Conservation (phyloP, 345 rosid species). For the Salix purpurea region DNA sequence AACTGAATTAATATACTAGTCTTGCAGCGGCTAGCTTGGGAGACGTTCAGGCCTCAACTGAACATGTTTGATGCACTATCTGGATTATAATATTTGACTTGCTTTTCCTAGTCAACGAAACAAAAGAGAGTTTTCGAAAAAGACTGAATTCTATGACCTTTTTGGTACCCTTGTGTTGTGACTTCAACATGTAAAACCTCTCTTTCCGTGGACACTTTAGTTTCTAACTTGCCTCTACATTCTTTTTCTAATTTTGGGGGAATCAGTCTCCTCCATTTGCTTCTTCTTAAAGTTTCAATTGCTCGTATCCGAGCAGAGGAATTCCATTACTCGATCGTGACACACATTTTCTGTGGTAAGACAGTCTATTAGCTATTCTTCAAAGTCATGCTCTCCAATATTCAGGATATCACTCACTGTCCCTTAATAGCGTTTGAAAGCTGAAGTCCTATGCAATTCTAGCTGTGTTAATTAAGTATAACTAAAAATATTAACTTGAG, state of each 20-base stretch:
- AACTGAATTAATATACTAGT: background rate
- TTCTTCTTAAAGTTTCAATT: background rate
- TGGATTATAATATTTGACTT: background rate
- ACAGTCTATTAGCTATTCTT: background rate
- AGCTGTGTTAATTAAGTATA: background rate
- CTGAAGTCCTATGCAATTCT: background rate
- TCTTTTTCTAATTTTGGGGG: background rate
- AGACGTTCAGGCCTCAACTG: background rate
- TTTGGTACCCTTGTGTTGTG: background rate
- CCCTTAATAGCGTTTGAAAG: background rate
- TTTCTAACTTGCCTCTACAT: background rate
- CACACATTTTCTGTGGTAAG: background rate
- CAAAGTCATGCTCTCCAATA: background rate
- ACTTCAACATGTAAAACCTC: background rate
- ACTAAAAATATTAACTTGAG: background rate
- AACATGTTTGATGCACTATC: background rate
- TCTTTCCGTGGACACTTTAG: background rate
- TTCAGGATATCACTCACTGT: background rate
- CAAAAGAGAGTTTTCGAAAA: background rate
- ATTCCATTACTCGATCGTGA: background rate
- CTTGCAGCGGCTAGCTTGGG: background rate
- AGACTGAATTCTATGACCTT: background rate
- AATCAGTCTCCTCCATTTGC: background rate
- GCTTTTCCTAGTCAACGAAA: background rate
- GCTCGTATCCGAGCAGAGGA: background rate